Evolutionary conservation across 23 red algal species (phyloP).

Genomic region (Gracilaria vermiculophylla): DNA sequence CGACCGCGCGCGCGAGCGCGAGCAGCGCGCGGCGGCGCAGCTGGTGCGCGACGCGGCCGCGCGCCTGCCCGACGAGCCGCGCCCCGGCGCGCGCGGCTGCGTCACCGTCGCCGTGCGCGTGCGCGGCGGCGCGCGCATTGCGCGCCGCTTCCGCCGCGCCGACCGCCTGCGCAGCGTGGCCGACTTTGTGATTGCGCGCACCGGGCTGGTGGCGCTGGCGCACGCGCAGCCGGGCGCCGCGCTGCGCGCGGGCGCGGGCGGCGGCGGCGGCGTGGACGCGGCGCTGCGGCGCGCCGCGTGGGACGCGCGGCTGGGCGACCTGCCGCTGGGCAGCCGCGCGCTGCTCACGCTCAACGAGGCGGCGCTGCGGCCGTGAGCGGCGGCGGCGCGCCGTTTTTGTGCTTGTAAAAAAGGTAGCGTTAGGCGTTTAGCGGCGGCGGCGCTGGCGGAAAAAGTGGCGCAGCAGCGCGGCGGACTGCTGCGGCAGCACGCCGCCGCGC

Average conservation of each 20-base stretch:
- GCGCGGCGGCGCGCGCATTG: constrained; percentile 3
- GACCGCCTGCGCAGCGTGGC: constrained; percentile 28
- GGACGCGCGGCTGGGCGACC: constrained; percentile 10
- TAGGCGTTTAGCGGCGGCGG: too few relatives aligned
- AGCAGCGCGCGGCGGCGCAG: constrained; percentile 15
- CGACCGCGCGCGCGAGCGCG: constrained; percentile 21
- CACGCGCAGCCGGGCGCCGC: neutral
- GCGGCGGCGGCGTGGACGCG: too few relatives aligned
- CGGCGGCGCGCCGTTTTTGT: too few relatives aligned
- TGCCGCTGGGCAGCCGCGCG: constrained; percentile 12
- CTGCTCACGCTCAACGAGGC: constrained; percentile 43
- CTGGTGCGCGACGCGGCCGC: neutral
- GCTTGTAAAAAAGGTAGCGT: too few relatives aligned
- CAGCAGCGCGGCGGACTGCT: constrained; percentile 41
- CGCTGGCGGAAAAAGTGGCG: constrained; percentile 70
- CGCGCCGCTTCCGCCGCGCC: constrained; percentile 1
- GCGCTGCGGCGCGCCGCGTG: neutral
- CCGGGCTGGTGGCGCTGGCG: neutral
- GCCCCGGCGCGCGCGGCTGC: too few relatives aligned
- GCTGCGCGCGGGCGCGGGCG: neutral
- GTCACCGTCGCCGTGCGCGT: constrained; percentile 34
- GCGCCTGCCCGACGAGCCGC: constrained; percentile 18
- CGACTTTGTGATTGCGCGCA: constrained; percentile 35
- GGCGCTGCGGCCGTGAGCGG: too few relatives aligned
- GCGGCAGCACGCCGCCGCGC: constrained; percentile 45